Base-by-base conservation (phyloP, 495 filamentous ascomycete species). In the Massariosphaeria phaeospora region DNA sequence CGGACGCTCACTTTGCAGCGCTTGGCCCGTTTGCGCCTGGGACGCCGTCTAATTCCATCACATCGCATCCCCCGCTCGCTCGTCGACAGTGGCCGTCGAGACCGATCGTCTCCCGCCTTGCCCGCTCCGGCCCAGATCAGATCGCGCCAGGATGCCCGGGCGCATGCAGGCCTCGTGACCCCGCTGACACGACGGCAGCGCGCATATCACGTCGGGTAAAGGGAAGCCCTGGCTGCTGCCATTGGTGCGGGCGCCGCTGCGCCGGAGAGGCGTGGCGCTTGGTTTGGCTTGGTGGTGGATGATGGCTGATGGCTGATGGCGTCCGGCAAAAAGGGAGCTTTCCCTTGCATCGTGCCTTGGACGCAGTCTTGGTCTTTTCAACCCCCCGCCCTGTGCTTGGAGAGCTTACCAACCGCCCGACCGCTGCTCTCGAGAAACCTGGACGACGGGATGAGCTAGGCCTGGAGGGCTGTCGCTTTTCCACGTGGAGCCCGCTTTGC, bases 171-270 rank as follows among this genome's bases (percentile, higher is more conserved):
- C 36, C 30, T 5, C 17, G 23, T 40, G 25, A 34, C 35, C 46
- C 33, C 47, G 55, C 55, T 45, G 45, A 42, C 54, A 21, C 36
- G 25, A 23, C 26, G 36, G 27, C 3, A 41, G 39, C 18, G n/a
- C 17, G 33, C 29, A 11, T 23, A 17, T 21, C 20, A 13, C 18
- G 24, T 54, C 56, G 56, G 56, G 48, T 59, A 59, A 59, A 59
- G 18, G 56, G 56, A 54, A 35, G 49, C 21, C 35, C 26, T 12
- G 3, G 1, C 26, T 24, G 25, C 20, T 42, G 34, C 44, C 8
- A 59, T 59, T 59, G 43, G 56, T 17, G 27, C 18, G 30, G 17
- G 26, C 17, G 33, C 43, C 6, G 25, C n/a, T n/a, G n/a, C n/a
- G n/a, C n/a, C n/a, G n/a, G n/a, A n/a, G n/a, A n/a, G n/a, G n/a